These are phyloP conservation scores for Yamagishiella unicocca DNA, from an alignment of 139 green algal genomes.

Conservation along the genomic window DNA sequence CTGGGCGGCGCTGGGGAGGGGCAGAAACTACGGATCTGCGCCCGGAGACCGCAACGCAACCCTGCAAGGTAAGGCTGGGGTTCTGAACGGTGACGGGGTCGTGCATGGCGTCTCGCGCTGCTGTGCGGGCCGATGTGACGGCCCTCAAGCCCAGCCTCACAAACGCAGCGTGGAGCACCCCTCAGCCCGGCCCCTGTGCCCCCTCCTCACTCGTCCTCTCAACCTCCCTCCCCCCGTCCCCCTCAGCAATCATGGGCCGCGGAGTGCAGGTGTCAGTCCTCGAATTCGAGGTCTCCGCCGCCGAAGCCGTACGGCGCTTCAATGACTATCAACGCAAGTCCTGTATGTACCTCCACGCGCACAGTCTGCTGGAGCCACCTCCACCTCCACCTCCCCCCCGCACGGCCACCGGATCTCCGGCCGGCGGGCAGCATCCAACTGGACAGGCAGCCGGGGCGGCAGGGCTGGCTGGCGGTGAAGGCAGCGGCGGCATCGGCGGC, in stretches of 20 bases:
- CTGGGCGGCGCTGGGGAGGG: background rate
- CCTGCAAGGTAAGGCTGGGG: background rate
- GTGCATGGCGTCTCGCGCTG: background rate
- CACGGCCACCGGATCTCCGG: background rate
- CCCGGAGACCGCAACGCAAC: background rate
- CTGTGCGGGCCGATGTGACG: background rate
- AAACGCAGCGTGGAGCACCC: background rate
- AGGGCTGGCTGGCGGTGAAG: background rate
- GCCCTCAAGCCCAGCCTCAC: background rate
- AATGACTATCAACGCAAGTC: slow-evolving; percentile 28
- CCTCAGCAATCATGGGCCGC: slow-evolving; percentile 5
- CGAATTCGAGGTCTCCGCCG: slow-evolving; percentile 9
- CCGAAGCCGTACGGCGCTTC: slow-evolving; percentile 35
- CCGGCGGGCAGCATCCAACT: background rate
- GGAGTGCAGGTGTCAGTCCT: slow-evolving; percentile 18
- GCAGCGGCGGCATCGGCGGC: background rate
- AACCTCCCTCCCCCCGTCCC: no score
- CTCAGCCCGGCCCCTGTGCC: background rate
- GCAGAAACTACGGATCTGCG: background rate
- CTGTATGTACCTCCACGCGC: slow-evolving; percentile 38
- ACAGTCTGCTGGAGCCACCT: background rate
- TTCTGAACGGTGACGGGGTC: background rate
- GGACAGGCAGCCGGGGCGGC: background rate
- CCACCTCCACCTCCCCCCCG: background rate
- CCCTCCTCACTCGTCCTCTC: background rate